A percentile compares a stretch with the other conserved stretches of the same genome.
phyloP scores from a whole-genome alignment of 345 rosid species.

The Moringa oleifera region DNA sequence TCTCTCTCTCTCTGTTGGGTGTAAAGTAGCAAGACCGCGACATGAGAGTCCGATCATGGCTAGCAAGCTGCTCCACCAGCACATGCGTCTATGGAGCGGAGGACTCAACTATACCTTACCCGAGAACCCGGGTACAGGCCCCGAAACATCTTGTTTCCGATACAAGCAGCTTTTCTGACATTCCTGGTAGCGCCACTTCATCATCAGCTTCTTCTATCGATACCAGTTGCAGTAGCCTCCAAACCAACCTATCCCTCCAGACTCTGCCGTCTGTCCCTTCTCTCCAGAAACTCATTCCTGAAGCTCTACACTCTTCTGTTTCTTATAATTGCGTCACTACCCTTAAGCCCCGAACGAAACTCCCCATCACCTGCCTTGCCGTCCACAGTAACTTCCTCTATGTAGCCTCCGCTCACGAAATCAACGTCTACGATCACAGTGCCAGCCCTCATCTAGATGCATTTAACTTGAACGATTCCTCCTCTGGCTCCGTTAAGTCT shows the following conservation, averaged over 20 bases:
- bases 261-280: slow-evolving; percentile 77
- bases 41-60: slow-evolving; percentile 49
- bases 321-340: slow-evolving; percentile 33
- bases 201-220: slow-evolving; percentile 18
- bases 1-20: no score
- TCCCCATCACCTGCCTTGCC: slow-evolving; percentile 63
- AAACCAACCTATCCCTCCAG: slow-evolving; percentile 67
- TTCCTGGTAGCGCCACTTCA: slow-evolving; percentile 24
- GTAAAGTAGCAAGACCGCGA: background rate
- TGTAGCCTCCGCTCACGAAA: slow-evolving; percentile 54
- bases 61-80: slow-evolving; percentile 17
- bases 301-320: slow-evolving; percentile 32
- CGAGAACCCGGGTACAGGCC: slow-evolving; percentile 8
- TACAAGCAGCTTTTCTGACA: slow-evolving; percentile 13
- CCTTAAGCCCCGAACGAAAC: slow-evolving; percentile 31
- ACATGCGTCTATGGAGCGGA: slow-evolving; percentile 11
- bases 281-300: slow-evolving; percentile 53
- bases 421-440: slow-evolving; percentile 59
- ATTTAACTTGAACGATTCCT: slow-evolving; percentile 41
- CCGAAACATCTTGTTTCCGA: slow-evolving; percentile 24
- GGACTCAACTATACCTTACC: slow-evolving; percentile 10
- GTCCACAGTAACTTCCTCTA: slow-evolving; percentile 48
- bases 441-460: slow-evolving; percentile 35
- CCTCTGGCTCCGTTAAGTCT: slow-evolving; percentile 70
- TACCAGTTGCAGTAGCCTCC: slow-evolving; percentile 35